Evolutionary conservation across 306 rosid species (phyloP), one percentile per base, ranked within the genome.

Genomic region (Erythrophleum fordii): DNA sequence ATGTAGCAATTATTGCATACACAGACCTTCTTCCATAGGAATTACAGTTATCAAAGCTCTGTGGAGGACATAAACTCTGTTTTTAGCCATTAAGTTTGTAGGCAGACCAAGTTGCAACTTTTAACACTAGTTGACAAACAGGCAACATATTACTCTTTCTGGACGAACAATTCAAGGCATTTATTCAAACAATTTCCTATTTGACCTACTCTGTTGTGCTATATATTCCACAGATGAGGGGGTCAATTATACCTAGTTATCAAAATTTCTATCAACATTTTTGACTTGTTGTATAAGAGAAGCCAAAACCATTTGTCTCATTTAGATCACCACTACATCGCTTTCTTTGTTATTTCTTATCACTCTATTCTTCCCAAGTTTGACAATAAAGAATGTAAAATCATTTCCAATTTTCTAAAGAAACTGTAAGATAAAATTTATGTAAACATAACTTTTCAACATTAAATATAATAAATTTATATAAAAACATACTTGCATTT

Each of bases 1-100:
- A 55, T 55, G 61, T 20, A 9, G 8, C 61, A 44, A 11, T 0
- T n/a, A 55, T 55, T 55, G 9, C 66, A 65, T 53, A 23, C 12
- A 55, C 12, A 20, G 28, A 28, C 41, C 5, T 46, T 25, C 12
- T 65, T 78, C 10, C 83, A 9, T 81, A 66, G 77, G 80, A 69
- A 84, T 79, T 76, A 10, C 45, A 71, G 67, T n/a, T 77, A 5
- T n/a, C 18, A 49, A 76, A 58, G 60, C 37, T 76, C 29, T 1
- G 35, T 65, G 22, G 34, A 79, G 48, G 44, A 77, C 67, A 72
- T 73, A 81, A 61, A 44, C 44, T 25, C 13, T 68, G 17, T 66
- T 7, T 66, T 66, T n/a, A 37, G 71, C 71, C 0, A 8, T 34
- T 0, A 31, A 64, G 11, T 8, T 13, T 46, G 20, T 4, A 12